Conservation (phyloP, 495 filamentous ascomycete species). For the Penicillium silybi region DNA sequence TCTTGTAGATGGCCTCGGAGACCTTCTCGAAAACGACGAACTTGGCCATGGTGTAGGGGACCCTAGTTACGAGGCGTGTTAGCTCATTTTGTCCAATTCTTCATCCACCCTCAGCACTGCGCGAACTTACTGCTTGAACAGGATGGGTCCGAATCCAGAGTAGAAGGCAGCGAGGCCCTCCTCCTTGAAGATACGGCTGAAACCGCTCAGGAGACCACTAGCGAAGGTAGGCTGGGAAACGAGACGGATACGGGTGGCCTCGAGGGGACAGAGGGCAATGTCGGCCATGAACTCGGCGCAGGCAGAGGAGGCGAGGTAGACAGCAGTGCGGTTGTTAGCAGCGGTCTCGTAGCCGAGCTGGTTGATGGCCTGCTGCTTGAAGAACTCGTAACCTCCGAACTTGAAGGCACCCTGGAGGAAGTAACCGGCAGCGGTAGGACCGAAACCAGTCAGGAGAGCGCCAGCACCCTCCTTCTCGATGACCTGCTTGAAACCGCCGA, state of each 20-base stretch:
- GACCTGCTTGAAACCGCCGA: slow-evolving; percentile 84
- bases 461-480: slow-evolving; percentile 80
- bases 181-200: slow-evolving; percentile 77
- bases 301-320: slow-evolving; percentile 84
- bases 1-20: slow-evolving; percentile 68
- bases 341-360: slow-evolving; percentile 73
- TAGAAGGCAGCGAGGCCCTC: slow-evolving; percentile 91
- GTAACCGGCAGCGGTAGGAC: slow-evolving; percentile 86
- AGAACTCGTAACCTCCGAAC: slow-evolving; percentile 93
- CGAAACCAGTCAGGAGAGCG: slow-evolving; percentile 82
- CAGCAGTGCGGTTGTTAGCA: slow-evolving; percentile 77
- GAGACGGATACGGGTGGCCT: slow-evolving; percentile 93
- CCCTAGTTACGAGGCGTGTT: slow-evolving; percentile 47
- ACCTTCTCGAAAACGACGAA: slow-evolving; percentile 99
- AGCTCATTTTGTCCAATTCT: background rate
- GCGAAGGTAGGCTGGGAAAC: slow-evolving; percentile 88
- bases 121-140: slow-evolving; percentile 85
- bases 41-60: slow-evolving; percentile 99
- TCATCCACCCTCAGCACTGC: background rate
- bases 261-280: slow-evolving; percentile 89
- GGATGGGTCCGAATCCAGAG: slow-evolving; percentile 87
- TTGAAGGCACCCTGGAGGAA: slow-evolving; percentile 95
- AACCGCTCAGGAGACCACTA: slow-evolving; percentile 73
- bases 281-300: slow-evolving; percentile 90
- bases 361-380: slow-evolving; percentile 93